Evolutionary conservation across 2,329 filamentous ascomycete genomes (phyloP).

Genomic region (Xylaria digitata): DNA sequence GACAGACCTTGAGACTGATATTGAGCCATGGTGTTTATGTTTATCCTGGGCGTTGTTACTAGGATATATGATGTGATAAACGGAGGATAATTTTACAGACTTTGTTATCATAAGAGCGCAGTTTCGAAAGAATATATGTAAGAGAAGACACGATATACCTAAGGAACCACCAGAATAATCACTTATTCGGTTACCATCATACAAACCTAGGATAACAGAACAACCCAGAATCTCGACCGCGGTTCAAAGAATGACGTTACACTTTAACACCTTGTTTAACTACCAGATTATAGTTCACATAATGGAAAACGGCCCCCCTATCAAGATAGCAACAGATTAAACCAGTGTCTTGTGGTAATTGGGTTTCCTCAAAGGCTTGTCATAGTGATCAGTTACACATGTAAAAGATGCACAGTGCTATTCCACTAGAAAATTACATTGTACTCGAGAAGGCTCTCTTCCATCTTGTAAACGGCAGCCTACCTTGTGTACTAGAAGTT

Average conservation of each 20-base stretch:
- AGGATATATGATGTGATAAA: background rate
- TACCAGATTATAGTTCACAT: background rate
- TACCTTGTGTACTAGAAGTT: no score
- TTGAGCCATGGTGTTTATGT: constrained; percentile 22
- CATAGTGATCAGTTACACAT: background rate
- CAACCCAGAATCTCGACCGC: background rate
- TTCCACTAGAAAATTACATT: no score
- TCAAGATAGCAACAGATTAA: background rate
- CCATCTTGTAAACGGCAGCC: no score
- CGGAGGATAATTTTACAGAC: background rate
- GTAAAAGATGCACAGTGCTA: background rate
- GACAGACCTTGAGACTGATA: constrained; percentile 7
- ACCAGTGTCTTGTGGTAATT: background rate
- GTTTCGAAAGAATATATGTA: background rate
- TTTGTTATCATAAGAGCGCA: background rate
- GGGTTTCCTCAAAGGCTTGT: background rate
- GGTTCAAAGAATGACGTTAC: background rate
- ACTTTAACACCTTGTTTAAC: background rate
- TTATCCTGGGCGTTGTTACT: background rate
- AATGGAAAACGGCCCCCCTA: background rate
- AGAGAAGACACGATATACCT: background rate
- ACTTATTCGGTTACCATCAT: background rate
- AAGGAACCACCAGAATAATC: background rate
- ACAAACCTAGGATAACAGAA: background rate
- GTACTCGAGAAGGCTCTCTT: no score